Evolutionary conservation across 805 yeast genomes (phyloP), one percentile per base, ranked within the genome.

Genomic region (Candida parachauliodes): DNA sequence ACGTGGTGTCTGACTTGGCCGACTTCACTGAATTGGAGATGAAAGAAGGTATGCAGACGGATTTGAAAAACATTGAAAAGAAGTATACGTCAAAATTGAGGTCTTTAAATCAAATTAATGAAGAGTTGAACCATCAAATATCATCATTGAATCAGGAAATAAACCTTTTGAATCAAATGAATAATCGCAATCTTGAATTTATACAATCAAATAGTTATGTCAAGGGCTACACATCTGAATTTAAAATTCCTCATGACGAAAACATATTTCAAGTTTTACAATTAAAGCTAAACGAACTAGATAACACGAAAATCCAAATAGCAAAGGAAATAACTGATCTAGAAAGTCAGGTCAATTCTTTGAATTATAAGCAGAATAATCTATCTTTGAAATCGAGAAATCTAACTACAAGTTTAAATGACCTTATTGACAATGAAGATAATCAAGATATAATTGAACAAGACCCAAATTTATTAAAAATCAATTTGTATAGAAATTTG

Each of bases 401-500:
- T 22, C 56, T 75, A 29, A 48, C 62, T 57, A 42, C 43, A 28
- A 55, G 54, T 35, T 37, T 52, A 25, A 49, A 48, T 41, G 52
- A 57, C 32, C 59, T 61, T 36, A 54, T 52, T 37, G 56, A 51
- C 23, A 59, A 54, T 41, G 54, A 48, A 31, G 17, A 27, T 22
- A 15, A 3, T 10, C 10, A 30, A 7, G 34, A 26, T 11, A 34
- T 35, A 8, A n/a, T 22, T 8, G 28, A 26, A 12, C 38, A 34
- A 16, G 72, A 75, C 49, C 60, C 76, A 8, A 64, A 67, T 28
- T 53, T 68, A 8, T 55, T 83, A 48, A 80, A 79, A 48, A 55
- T 83, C 35, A 76, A 77, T 48, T 60, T 84, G 14, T 83, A 68
- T 54, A 74, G 78, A 45, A 75, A 75, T 31, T 51, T 82, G 42